Conservation (phyloP, 2,329 filamentous ascomycete species). For the Fusarium newnesense region DNA sequence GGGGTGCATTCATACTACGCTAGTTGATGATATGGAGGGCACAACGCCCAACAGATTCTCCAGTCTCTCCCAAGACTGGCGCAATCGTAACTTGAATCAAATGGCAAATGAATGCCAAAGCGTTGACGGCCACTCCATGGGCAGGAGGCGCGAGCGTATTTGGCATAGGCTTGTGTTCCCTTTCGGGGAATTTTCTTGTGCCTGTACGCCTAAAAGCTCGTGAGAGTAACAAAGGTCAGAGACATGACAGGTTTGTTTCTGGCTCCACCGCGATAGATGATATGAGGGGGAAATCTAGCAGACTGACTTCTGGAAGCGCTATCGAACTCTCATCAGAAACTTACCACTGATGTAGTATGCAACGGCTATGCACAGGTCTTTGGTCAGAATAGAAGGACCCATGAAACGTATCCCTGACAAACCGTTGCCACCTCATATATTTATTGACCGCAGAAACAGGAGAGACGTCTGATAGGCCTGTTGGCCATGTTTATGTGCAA, state of each 20-base stretch:
- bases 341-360: slow-evolving; percentile 26
- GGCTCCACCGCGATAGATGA: slow-evolving; percentile 3
- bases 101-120: slow-evolving; percentile 12
- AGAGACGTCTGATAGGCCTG: slow-evolving; percentile 12
- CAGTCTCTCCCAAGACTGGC: slow-evolving; percentile 11
- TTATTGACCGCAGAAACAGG: not conserved
- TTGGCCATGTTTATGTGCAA: slow-evolving; percentile 23
- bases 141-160: slow-evolving; percentile 27
- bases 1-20: slow-evolving; percentile 5
- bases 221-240: slow-evolving; percentile 48
- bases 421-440: slow-evolving; percentile 8
- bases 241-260: slow-evolving; percentile 39
- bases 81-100: slow-evolving; percentile 12
- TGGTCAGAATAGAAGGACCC: slow-evolving; percentile 9
- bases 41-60: slow-evolving; percentile 10
- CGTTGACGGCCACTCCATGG: not conserved
- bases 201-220: slow-evolving; percentile 53
- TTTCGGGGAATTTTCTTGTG: slow-evolving; percentile 51
- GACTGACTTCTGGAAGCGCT: slow-evolving; percentile 34
- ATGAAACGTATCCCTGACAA: slow-evolving; percentile 3
- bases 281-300: slow-evolving; percentile 2
- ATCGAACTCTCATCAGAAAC: slow-evolving; percentile 26
- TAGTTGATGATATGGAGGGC: not conserved
- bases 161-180: slow-evolving; percentile 48
- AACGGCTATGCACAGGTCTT: slow-evolving; percentile 37